Evolutionary conservation across 2,329 filamentous ascomycete species (phyloP).

Genomic region (Bipolaris cookei): DNA sequence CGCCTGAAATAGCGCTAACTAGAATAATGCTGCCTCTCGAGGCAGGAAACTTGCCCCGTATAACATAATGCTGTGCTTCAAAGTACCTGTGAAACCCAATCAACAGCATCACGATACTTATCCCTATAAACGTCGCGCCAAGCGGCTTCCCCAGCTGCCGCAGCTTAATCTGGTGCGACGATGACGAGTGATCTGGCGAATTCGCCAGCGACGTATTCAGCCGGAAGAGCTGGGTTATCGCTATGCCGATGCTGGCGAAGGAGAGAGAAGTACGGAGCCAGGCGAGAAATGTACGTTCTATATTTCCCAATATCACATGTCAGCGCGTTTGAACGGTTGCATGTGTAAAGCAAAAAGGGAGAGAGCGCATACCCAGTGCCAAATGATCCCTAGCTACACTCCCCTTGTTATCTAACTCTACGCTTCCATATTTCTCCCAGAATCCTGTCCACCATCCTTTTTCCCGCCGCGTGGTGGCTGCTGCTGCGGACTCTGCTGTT

Average conservation of each 20-base stretch:
- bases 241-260: constrained; percentile 83
- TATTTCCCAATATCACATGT: background rate
- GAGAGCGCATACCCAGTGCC: constrained; percentile 67
- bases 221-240: constrained; percentile 83
- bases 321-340: too few relatives aligned
- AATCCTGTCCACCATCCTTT: constrained; percentile 61
- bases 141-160: constrained; percentile 45
- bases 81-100: constrained; percentile 82
- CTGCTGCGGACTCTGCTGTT: constrained; percentile 34
- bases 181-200: background rate
- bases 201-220: constrained; percentile 69
- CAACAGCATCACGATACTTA: constrained; percentile 75
- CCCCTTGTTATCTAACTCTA: constrained; percentile 86
- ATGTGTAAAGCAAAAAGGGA: background rate
- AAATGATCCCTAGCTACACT: constrained; percentile 83
- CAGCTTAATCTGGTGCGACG: constrained; percentile 27
- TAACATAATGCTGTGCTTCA: constrained; percentile 78
- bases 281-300: constrained; percentile 83
- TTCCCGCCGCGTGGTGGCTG: constrained; percentile 28
- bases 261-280: constrained; percentile 83
- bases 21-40: constrained; percentile 76
- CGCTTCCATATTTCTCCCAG: constrained; percentile 65
- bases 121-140: constrained; percentile 76
- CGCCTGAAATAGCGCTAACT: constrained; percentile 68
- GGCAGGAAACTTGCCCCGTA: constrained; percentile 79